Evolutionary conservation across 306 rosid species (phyloP).

Genomic region (Macrotyloma uniflorum): DNA sequence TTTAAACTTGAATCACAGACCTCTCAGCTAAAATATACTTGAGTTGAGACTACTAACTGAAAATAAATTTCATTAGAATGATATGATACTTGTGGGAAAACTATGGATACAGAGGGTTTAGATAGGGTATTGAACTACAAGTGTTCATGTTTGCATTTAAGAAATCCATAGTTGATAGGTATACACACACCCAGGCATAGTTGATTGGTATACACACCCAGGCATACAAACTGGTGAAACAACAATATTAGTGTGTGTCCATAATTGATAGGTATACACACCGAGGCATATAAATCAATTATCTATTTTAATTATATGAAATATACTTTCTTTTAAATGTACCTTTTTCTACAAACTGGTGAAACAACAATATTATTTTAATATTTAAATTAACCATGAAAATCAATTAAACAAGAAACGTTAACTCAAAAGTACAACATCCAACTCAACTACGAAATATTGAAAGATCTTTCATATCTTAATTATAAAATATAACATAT

Average conservation of each 20-base stretch:
- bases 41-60: constrained; percentile 3
- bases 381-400: not conserved
- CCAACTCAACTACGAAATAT: not conserved
- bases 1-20: constrained; percentile 30
- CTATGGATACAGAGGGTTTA: not conserved
- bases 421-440: not conserved
- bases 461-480: not conserved
- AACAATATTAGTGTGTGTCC: not conserved
- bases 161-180: not conserved
- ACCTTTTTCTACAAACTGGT: not conserved
- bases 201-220: not conserved
- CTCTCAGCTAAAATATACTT: constrained; percentile 1
- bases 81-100: not conserved
- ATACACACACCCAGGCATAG: not conserved
- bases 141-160: not conserved
- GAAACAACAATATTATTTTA: not conserved
- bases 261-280: not conserved
- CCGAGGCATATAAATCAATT: not conserved
- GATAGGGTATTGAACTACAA: not conserved
- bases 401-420: not conserved
- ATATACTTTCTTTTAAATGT: not conserved
- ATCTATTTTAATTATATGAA: not conserved
- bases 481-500: not conserved
- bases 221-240: not conserved
- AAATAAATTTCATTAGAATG: not conserved